These are phyloP conservation scores for Bidens hawaiensis DNA, from an alignment of 140 eudicot species.

Conservation along the genomic window DNA sequence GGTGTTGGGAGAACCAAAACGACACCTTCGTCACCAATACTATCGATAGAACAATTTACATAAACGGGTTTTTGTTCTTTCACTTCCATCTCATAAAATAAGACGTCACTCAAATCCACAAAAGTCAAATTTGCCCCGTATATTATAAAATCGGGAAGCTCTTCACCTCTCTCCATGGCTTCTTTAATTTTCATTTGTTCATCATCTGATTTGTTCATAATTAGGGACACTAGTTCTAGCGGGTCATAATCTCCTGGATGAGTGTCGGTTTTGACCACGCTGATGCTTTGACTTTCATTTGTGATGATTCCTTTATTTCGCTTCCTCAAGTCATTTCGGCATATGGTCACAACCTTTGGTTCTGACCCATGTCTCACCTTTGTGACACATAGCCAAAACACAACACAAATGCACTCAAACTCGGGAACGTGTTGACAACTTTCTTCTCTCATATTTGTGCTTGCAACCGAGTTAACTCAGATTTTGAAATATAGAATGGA, in stretches of 20 bases:
- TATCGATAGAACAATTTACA: slow-evolving; percentile 49
- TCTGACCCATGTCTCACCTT: slow-evolving; percentile 25
- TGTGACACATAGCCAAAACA: slow-evolving; percentile 50
- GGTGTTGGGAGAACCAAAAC: slow-evolving; percentile 65
- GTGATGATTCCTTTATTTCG: slow-evolving; percentile 23
- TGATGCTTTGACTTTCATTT: slow-evolving; percentile 37
- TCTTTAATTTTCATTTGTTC: slow-evolving; percentile 44
- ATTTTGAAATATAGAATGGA: slow-evolving; percentile 33
- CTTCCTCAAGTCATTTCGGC: slow-evolving; percentile 26
- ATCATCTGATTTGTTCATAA: slow-evolving; percentile 28
- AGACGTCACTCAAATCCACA: slow-evolving; percentile 41
- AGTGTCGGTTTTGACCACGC: slow-evolving; percentile 34
- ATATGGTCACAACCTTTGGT: slow-evolving; percentile 41
- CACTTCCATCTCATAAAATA: slow-evolving; percentile 45
- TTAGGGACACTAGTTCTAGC: slow-evolving; percentile 31
- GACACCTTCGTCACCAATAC: slow-evolving; percentile 65
- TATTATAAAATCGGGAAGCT: slow-evolving; percentile 39
- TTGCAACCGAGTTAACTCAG: slow-evolving; percentile 42
- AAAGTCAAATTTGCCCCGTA: slow-evolving; percentile 71
- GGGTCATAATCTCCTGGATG: slow-evolving; percentile 18
- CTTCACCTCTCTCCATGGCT: slow-evolving; percentile 29
- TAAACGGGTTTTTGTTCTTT: slow-evolving; percentile 47
- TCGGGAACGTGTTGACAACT: slow-evolving; percentile 7
- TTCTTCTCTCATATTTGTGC: slow-evolving; percentile 22
- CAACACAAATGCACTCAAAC: slow-evolving; percentile 56